Percentiles rank a stretch among this genome's conserved stretches.
phyloP scores from a whole-genome alignment of 1,284 basidiomycete genomes.

The Ceratobasidium sp. region DNA sequence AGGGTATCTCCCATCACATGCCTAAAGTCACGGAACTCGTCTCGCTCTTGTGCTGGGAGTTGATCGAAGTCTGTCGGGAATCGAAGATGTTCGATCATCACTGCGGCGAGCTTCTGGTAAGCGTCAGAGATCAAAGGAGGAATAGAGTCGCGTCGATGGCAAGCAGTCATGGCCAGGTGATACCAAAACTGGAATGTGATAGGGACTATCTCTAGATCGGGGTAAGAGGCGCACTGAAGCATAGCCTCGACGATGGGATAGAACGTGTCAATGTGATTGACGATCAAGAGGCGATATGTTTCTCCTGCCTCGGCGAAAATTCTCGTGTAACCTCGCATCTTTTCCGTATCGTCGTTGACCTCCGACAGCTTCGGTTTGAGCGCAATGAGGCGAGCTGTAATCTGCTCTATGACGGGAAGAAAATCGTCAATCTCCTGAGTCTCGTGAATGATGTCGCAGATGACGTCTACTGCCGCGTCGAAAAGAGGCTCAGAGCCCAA shows the following conservation, averaged over 20 bases:
- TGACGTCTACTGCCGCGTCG: constrained; percentile 88
- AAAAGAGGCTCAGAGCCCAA: constrained; percentile 87
- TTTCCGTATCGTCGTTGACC: constrained; percentile 79
- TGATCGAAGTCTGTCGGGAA: constrained; percentile 79
- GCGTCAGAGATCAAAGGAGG: constrained; percentile 78
- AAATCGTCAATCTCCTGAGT: constrained; percentile 98
- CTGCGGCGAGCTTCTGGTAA: constrained; percentile 82
- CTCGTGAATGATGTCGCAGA: constrained; percentile 97
- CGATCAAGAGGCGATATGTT: constrained; percentile 88
- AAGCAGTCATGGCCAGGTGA: constrained; percentile 67
- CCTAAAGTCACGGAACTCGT: constrained; percentile 93
- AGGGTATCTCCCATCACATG: constrained; percentile 99
- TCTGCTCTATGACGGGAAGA: constrained; percentile 84
- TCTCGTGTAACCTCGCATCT: constrained; percentile 88
- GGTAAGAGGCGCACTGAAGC: constrained; percentile 90
- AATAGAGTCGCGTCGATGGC: constrained; percentile 73
- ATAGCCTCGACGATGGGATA: constrained; percentile 95
- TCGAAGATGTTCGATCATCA: constrained; percentile 91
- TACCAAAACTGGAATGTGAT: constrained; percentile 99
- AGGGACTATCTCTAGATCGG: constrained; percentile 94
- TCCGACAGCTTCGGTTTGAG: constrained; percentile 70
- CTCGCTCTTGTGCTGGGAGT: constrained; percentile 84
- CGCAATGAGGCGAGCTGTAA: constrained; percentile 83
- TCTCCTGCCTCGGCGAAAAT: constrained; percentile 97
- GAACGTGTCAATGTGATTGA: constrained; percentile 89